These are phyloP conservation scores for Taphrina pruni DNA, from an alignment of 1,139 yeast genomes.

Conservation along the genomic window DNA sequence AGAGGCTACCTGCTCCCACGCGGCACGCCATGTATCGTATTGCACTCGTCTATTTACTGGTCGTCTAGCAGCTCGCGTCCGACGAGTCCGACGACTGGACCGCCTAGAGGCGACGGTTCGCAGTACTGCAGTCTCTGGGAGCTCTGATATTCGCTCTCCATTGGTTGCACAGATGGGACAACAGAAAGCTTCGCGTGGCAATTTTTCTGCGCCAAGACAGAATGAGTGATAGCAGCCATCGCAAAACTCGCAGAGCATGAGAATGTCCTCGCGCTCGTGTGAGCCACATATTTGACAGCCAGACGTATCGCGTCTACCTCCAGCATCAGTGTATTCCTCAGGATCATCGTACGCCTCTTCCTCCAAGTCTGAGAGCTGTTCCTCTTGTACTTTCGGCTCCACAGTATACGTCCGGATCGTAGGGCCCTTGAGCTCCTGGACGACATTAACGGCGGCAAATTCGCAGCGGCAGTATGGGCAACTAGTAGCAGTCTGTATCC, in stretches of 20 bases:
- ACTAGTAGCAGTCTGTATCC: conserved; percentile 32
- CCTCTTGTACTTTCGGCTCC: conserved; percentile 32
- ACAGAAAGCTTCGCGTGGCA: conserved; percentile 50
- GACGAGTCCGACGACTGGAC: conserved; percentile 9
- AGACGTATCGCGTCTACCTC: neutral
- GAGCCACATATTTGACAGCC: conserved; percentile 51
- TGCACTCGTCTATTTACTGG: conserved; percentile 11
- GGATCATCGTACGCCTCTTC: conserved; percentile 6
- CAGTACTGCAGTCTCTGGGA: neutral
- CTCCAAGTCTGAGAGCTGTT: conserved; percentile 9
- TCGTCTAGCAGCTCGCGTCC: conserved; percentile 1
- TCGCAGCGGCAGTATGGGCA: conserved; percentile 39
- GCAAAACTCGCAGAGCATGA: conserved; percentile 51
- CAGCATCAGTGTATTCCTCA: conserved; percentile 7
- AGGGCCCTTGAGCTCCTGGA: conserved; percentile 19
- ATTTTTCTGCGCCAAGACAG: conserved; percentile 50
- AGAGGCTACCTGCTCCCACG: conserved; percentile 23
- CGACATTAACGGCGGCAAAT: conserved; percentile 9
- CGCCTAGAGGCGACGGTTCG: conserved; percentile 26
- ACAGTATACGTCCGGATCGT: conserved; percentile 18
- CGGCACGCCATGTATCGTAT: conserved; percentile 28
- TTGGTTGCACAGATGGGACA: conserved; percentile 50
- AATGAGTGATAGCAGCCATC: conserved; percentile 50
- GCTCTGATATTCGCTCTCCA: neutral
- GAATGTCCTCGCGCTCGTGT: conserved; percentile 50